Conservation (phyloP, 257 asterid species). For the Nicotiana otophora region DNA sequence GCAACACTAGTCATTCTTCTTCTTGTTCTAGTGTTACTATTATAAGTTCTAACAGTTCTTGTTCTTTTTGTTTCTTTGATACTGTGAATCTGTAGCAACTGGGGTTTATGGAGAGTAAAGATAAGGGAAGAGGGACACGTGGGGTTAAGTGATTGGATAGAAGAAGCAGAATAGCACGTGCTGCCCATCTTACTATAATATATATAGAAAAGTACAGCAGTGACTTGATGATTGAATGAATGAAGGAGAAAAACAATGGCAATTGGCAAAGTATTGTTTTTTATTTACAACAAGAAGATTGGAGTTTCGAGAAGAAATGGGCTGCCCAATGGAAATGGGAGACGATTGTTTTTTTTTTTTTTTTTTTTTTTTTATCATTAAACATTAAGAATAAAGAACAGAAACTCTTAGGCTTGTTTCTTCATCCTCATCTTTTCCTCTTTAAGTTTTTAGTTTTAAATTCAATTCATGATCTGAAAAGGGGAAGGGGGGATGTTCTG, state of each 20-base stretch:
- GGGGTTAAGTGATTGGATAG: neutral
- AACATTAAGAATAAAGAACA: neutral
- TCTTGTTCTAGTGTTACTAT: neutral
- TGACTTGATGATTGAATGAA: neutral
- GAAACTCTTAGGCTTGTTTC: neutral
- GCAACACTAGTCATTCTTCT: neutral
- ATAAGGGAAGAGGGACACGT: neutral
- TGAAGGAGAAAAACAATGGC: neutral
- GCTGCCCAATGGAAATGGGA: neutral
- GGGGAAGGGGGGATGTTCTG: too few relatives aligned
- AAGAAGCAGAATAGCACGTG: neutral
- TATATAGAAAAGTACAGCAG: neutral
- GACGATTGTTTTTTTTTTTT: neutral
- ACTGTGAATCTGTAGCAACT: neutral
- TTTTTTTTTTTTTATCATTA: neutral
- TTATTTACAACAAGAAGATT: too few relatives aligned
- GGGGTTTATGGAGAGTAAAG: neutral
- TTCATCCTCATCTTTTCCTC: neutral
- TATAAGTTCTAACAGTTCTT: neutral
- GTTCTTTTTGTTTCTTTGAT: neutral
- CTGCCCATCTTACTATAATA: neutral
- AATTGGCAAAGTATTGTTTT: neutral
- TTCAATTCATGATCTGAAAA: neutral
- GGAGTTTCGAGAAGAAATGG: neutral
- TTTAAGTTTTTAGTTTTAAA: neutral